phyloP scores from a whole-genome alignment of 148 eudicot genomes.

The Camellia sinensis region DNA sequence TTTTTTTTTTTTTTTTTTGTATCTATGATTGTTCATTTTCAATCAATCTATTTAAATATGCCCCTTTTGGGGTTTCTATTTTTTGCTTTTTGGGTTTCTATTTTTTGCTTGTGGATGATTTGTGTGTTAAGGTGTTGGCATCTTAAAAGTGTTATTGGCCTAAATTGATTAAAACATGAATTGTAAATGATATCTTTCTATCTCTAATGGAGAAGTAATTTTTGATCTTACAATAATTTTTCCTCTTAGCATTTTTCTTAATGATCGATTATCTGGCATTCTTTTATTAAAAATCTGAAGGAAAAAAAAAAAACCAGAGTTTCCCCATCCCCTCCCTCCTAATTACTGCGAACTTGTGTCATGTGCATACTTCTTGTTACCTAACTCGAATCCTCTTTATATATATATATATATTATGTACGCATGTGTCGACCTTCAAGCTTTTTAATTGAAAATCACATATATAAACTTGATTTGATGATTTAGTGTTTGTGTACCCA shows the following conservation, averaged over 20 bases:
- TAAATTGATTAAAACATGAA: not conserved
- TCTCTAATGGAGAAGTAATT: not conserved
- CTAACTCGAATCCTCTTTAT: too few relatives aligned
- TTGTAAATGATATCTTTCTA: not conserved
- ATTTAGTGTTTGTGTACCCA: too few relatives aligned
- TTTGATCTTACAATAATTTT: not conserved
- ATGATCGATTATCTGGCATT: not conserved
- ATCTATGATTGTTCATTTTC: too few relatives aligned
- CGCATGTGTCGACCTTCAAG: too few relatives aligned
- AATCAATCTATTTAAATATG: not conserved
- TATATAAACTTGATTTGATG: too few relatives aligned
- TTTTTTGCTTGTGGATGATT: not conserved
- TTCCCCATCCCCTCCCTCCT: too few relatives aligned
- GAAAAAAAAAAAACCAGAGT: too few relatives aligned
- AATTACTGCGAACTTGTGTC: too few relatives aligned
- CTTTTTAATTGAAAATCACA: too few relatives aligned
- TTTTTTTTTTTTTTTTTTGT: too few relatives aligned
- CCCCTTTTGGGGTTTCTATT: not conserved
- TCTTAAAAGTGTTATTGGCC: not conserved
- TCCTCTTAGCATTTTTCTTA: not conserved
- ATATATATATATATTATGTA: too few relatives aligned
- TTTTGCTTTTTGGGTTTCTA: not conserved
- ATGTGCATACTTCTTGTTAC: not conserved
- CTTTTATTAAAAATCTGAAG: too few relatives aligned
- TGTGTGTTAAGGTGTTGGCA: not conserved